Percentiles rank a stretch among this genome's conserved stretches.
phyloP scores from a whole-genome alignment of 73 alveolate genomes.

The Tetrahymena malaccensis region DNA sequence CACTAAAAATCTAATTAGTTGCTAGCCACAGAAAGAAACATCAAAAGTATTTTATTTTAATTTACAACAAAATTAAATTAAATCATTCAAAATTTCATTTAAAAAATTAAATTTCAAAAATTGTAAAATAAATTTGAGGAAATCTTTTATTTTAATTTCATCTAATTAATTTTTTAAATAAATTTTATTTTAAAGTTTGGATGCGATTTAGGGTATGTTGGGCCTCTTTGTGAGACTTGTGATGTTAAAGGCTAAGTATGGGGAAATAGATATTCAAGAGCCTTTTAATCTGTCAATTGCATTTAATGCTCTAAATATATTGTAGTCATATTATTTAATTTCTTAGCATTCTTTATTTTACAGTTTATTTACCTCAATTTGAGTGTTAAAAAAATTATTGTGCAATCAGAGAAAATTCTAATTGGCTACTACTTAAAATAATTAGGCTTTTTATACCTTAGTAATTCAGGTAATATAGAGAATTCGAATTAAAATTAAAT shows the following conservation, averaged over 20 bases:
- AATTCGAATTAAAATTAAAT: neutral
- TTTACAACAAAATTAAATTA: no score
- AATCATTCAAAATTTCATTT: no score
- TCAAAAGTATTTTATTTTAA: neutral
- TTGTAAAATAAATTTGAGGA: no score
- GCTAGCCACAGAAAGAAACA: neutral
- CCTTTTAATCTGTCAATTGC: neutral
- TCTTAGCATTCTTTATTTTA: neutral
- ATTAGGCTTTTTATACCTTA: neutral
- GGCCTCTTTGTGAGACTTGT: neutral
- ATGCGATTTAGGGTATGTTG: neutral
- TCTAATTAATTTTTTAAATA: no score
- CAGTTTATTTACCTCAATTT: neutral
- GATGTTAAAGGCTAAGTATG: neutral
- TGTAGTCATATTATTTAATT: neutral
- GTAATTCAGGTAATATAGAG: neutral
- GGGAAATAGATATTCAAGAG: neutral
- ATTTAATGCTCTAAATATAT: neutral
- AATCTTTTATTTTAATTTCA: no score
- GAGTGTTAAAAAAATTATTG: neutral
- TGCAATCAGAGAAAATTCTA: neutral
- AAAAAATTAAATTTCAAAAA: no score
- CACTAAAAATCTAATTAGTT: neutral
- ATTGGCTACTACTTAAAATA: neutral
- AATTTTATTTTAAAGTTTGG: neutral